A percentile compares a stretch with the other conserved stretches of the same genome.
Conservation (phyloP, 495 filamentous ascomycete species). For the Cercophora scortea region DNA sequence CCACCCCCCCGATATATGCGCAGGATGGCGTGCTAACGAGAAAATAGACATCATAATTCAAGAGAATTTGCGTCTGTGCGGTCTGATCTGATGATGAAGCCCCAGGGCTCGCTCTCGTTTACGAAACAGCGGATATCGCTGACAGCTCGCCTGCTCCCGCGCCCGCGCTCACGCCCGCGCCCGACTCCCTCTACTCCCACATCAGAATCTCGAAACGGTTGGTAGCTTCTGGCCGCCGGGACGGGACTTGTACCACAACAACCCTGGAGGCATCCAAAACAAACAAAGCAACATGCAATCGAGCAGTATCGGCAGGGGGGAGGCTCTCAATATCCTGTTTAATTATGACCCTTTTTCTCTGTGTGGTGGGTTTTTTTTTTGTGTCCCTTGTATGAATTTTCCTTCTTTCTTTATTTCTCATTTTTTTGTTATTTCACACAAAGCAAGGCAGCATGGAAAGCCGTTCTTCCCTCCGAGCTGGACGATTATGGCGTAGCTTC, state of each 20-base stretch:
- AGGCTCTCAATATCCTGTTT: conserved; percentile 32
- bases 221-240: neutral
- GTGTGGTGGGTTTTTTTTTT: conserved; percentile 16
- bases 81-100: conserved; percentile 66
- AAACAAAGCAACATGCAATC: conserved; percentile 13
- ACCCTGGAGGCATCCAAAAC: conserved; percentile 7
- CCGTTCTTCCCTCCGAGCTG: neutral
- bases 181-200: neutral
- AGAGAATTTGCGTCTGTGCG: conserved; percentile 96
- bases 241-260: neutral
- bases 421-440: conserved; percentile 1
- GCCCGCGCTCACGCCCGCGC: neutral
- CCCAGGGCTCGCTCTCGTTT: neutral
- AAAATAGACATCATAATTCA: conserved; percentile 94
- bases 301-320: conserved; percentile 12
- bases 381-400: conserved; percentile 20
- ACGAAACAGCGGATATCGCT: neutral
- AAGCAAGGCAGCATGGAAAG: conserved; percentile 1
- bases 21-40: conserved; percentile 18
- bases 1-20: no score
- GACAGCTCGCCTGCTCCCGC: neutral
- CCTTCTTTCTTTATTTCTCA: conserved; percentile 10
- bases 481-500: conserved; percentile 1
- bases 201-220: neutral
- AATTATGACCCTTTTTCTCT: conserved; percentile 24